Base-by-base conservation (phyloP, 2,329 filamentous ascomycete species). In the Stachybotrys chartarum region DNA sequence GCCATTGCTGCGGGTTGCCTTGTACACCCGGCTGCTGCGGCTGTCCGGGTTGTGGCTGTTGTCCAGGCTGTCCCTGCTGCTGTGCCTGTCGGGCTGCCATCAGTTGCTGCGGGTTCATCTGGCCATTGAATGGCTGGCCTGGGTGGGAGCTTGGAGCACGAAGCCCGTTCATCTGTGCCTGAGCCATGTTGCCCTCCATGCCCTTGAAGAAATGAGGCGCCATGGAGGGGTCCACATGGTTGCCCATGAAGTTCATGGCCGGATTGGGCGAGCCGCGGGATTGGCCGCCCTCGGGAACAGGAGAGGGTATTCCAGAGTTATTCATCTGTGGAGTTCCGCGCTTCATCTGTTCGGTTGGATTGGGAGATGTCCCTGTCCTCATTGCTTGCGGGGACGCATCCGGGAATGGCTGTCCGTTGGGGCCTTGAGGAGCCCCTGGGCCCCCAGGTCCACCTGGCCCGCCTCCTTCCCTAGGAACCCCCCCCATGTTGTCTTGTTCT, bases 261-360 rank as follows among this genome's bases (percentile, higher is more conserved):
- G 79, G 74, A 72, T 78, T 84, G 52, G 86, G 86, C 56, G 86
- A 89, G 70, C 78, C 82, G 64, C 79, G 81, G 57, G 82, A 88
- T 75, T 80, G 85, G 14, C 75, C 77, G 32, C 83, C 86, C 66
- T 90, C 88, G 3, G 86, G 86, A 58, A 88, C 78, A 7, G 85
- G 88, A 30, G 86, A 91, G 30, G 87, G 86, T 60, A 90, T 84
- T 55, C 81, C 84, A 44, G 80, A 80, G 56, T 82, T 82, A 63
- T 82, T 82, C 79, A 91, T 85, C 70, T 90, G 87, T 30, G 87
- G 87, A 30, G 86, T 89, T 52, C 84, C 84, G 52, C 88, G 85
- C 77, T 90, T 90, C 80, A 91, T 90, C 71, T 88, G 86, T 58
- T 92, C 89, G 49, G 80, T 77, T 24, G 89, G 87, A 66, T 90